phyloP scores from a whole-genome alignment of 805 yeast species.

The Candida xiaguanensis region DNA sequence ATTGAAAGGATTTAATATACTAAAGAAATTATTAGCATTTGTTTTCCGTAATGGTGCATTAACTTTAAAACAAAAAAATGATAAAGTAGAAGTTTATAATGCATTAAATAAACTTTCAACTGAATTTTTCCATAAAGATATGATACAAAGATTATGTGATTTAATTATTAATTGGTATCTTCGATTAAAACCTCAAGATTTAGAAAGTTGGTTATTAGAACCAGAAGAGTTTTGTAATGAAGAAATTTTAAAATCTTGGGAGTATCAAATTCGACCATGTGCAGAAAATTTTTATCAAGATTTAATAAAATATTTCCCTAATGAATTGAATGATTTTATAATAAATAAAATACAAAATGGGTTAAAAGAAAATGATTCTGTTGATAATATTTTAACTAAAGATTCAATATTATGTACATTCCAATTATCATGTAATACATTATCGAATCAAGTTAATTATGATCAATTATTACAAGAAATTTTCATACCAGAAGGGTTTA shows the following conservation, averaged over 20 bases:
- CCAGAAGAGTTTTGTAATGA: slow-evolving; percentile 94
- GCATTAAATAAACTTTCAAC: slow-evolving; percentile 52
- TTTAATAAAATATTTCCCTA: slow-evolving; percentile 60
- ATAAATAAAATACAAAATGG: slow-evolving; percentile 54
- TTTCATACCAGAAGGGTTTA: slow-evolving; percentile 64
- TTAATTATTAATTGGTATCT: slow-evolving; percentile 71
- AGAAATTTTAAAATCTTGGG: slow-evolving; percentile 74
- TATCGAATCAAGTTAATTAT: slow-evolving; percentile 64
- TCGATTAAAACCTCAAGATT: slow-evolving; percentile 66
- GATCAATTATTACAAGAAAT: slow-evolving; percentile 56
- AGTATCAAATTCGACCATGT: slow-evolving; percentile 79
- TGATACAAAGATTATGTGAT: slow-evolving; percentile 58
- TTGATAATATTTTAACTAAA: slow-evolving; percentile 56
- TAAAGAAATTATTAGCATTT: slow-evolving; percentile 62
- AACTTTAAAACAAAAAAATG: slow-evolving; percentile 58
- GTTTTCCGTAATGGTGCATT: slow-evolving; percentile 66
- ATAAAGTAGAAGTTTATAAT: slow-evolving; percentile 56
- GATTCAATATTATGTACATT: slow-evolving; percentile 84
- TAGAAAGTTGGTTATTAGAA: slow-evolving; percentile 77
- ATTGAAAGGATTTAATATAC: slow-evolving; percentile 58
- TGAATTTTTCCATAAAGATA: slow-evolving; percentile 55
- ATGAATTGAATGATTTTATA: slow-evolving; percentile 49
- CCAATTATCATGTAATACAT: slow-evolving; percentile 67
- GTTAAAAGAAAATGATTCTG: slow-evolving; percentile 24
- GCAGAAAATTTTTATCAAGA: slow-evolving; percentile 83